These are phyloP conservation scores for Rachicladosporium sp. DNA, from an alignment of 2,329 filamentous ascomycete species.

Conservation along the genomic window DNA sequence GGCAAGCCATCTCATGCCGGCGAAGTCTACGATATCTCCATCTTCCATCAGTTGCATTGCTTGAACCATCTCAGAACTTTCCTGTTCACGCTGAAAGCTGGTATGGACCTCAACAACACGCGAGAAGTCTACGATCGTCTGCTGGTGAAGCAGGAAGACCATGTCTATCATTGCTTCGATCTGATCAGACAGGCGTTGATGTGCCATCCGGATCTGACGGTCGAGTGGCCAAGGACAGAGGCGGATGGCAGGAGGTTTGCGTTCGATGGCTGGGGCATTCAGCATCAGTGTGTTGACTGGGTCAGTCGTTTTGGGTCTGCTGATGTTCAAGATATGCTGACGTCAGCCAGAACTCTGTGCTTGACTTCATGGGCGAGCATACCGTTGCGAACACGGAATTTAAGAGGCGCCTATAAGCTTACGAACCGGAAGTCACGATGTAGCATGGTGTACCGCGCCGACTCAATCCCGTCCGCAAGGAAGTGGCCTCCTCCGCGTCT, in stretches of 20 bases:
- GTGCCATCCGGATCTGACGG: constrained; percentile 17
- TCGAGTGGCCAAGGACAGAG: constrained; percentile 21
- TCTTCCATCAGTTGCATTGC: constrained; percentile 27
- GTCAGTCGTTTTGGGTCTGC: constrained; percentile 8
- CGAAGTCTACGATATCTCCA: constrained; percentile 22
- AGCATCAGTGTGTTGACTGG: constrained; percentile 20
- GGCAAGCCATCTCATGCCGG: constrained; percentile 16
- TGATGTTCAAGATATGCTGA: too few species aligned
- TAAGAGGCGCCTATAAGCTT: too few species aligned
- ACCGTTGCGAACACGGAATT: constrained; percentile 4
- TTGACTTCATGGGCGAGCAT: constrained; percentile 10
- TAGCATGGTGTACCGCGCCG: too few species aligned
- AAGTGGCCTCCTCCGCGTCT: too few species aligned
- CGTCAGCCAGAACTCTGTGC: constrained; percentile 6
- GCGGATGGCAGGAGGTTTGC: constrained; percentile 19
- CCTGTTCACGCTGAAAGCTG: constrained; percentile 15
- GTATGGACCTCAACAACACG: constrained; percentile 10
- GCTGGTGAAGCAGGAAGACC: constrained; percentile 14
- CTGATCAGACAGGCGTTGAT: constrained; percentile 18
- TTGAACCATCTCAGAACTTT: constrained; percentile 20
- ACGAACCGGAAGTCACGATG: too few species aligned
- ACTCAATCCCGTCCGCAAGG: too few species aligned
- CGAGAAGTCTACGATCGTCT: constrained; percentile 10
- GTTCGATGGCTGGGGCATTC: constrained; percentile 23
- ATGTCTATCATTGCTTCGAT: constrained; percentile 20